Conservation (phyloP, 768 basidiomycete species). For the Suillus brevipes region DNA sequence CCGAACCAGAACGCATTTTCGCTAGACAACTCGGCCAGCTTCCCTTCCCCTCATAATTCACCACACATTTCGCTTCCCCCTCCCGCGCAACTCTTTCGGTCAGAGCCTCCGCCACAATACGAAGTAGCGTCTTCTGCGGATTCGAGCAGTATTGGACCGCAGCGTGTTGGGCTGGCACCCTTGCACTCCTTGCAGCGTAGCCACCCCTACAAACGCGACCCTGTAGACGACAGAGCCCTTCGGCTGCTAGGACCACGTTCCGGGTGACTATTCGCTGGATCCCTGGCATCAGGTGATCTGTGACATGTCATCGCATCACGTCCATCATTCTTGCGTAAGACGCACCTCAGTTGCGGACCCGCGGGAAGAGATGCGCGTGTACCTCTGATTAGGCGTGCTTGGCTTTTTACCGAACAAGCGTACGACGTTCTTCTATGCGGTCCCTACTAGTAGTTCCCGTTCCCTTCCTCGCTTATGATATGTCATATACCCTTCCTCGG, state of each 20-base stretch:
- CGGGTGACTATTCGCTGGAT: constrained; percentile 34
- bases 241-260: constrained; percentile 45
- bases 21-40: constrained; percentile 5
- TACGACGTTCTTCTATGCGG: background rate
- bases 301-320: background rate
- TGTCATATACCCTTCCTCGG: background rate
- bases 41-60: constrained; percentile 14
- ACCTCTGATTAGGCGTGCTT: background rate
- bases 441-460: background rate
- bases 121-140: constrained; percentile 27
- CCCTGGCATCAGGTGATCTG: background rate
- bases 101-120: constrained; percentile 30
- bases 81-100: constrained; percentile 29
- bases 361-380: background rate
- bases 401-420: constrained; percentile 5
- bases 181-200: constrained; percentile 52
- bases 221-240: constrained; percentile 61
- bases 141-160: constrained; percentile 22
- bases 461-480: background rate
- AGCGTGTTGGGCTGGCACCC: constrained; percentile 52
- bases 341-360: background rate
- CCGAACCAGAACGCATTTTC: constrained; percentile 11
- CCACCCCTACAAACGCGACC: constrained; percentile 60
- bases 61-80: constrained; percentile 34
- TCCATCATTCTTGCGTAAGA: constrained; percentile 1